A percentile compares a stretch with the other conserved stretches of the same genome.
These are phyloP conservation scores for Solanum paucissectum DNA, from an alignment of 257 asterid genomes.

Conservation along the genomic window DNA sequence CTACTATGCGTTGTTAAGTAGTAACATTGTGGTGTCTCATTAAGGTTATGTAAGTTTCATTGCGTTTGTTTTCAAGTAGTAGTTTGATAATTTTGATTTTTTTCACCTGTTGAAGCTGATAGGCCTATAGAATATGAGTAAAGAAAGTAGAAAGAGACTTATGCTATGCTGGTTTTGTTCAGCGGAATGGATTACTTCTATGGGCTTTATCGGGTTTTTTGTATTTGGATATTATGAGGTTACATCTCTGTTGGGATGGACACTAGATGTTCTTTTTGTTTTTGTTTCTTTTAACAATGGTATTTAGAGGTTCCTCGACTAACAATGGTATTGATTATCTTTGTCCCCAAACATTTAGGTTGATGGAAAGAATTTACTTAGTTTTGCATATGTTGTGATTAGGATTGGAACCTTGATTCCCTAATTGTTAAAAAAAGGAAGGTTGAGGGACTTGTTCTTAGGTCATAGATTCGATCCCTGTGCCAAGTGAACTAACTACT, in stretches of 20 bases:
- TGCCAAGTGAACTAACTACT: not conserved
- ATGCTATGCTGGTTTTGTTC: not conserved
- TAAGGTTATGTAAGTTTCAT: not conserved
- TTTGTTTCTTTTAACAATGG: not conserved
- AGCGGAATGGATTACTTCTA: not conserved
- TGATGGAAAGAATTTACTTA: not conserved
- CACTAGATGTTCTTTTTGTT: not conserved
- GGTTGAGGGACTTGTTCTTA: not conserved
- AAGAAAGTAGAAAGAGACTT: not conserved
- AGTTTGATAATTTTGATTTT: not conserved
- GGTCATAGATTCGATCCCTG: not conserved
- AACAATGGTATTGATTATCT: not conserved
- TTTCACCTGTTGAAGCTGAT: not conserved
- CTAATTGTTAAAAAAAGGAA: not conserved
- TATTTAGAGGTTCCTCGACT: no score
- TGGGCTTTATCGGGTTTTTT: no score
- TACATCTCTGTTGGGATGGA: not conserved
- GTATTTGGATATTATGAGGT: not conserved
- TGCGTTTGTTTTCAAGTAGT: not conserved
- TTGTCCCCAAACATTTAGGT: not conserved
- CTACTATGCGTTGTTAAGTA: not conserved
- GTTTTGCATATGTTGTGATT: not conserved
- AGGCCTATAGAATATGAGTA: not conserved
- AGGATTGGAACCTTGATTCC: not conserved
- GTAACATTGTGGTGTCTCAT: not conserved